A percentile compares a stretch with the other conserved stretches of the same genome.
Conservation (phyloP, 352 stramenopile species). For the Pilasporangium apinafurcum region DNA sequence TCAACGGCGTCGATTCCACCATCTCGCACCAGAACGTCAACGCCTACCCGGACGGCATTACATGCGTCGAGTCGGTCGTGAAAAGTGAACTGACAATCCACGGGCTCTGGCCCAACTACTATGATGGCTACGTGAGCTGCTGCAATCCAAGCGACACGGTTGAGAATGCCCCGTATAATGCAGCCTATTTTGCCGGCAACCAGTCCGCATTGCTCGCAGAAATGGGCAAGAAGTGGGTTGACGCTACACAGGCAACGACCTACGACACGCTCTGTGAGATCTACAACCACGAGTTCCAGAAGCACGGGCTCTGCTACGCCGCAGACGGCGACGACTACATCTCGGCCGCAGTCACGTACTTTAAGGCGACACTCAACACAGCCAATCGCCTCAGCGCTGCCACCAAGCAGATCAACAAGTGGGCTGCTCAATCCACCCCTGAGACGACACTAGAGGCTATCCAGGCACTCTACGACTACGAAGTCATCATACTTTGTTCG, state of each 20-base stretch:
- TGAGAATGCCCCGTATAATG: conserved; percentile 47
- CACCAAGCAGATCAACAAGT: conserved; percentile 46
- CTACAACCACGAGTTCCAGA: conserved; percentile 83
- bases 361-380: conserved; percentile 43
- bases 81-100: conserved; percentile 58
- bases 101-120: conserved; percentile 66
- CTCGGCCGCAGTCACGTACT: conserved; percentile 53
- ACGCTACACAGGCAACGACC: conserved; percentile 24
- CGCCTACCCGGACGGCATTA: conserved; percentile 40
- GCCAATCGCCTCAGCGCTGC: conserved; percentile 23
- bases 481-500: conserved; percentile 20
- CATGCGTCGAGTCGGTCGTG: conserved; percentile 28
- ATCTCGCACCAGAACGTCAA: conserved; percentile 72
- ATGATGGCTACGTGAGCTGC: conserved; percentile 56
- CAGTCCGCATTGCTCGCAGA: conserved; percentile 32
- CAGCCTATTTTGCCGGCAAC: conserved; percentile 24
- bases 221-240: conserved; percentile 54
- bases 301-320: conserved; percentile 68
- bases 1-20: conserved; percentile 57
- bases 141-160: conserved; percentile 45
- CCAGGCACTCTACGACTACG: conserved; percentile 16
- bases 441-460: conserved; percentile 13
- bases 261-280: conserved; percentile 67
- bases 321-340: conserved; percentile 44
- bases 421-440: conserved; percentile 17